Percentiles rank a stretch among this genome's conserved stretches.
These are phyloP conservation scores for Coniella lustricola DNA, from an alignment of 2,329 filamentous ascomycete species.

Conservation along the genomic window DNA sequence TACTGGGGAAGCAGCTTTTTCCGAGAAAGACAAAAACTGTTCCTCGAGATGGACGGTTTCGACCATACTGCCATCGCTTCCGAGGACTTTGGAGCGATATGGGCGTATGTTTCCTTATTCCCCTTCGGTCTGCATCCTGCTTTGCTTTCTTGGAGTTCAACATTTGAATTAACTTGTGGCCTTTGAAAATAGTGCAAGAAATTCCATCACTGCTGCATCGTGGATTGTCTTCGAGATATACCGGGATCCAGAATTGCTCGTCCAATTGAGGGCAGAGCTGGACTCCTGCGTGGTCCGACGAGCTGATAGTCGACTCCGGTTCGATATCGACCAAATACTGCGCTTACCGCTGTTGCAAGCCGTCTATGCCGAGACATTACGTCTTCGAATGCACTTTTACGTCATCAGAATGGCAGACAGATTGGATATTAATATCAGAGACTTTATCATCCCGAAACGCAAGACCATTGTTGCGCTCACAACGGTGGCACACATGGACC, in stretches of 20 bases:
- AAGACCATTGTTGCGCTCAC: slow-evolving; percentile 21
- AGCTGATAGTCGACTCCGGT: neutral
- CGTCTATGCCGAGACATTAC: slow-evolving; percentile 24
- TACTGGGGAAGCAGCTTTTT: slow-evolving; percentile 24
- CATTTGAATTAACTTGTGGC: slow-evolving; percentile 5
- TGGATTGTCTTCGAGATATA: slow-evolving; percentile 22
- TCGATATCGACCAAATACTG: slow-evolving; percentile 15
- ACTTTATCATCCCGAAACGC: slow-evolving; percentile 20
- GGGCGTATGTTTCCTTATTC: slow-evolving; percentile 21
- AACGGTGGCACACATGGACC: slow-evolving; percentile 25
- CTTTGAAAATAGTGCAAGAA: slow-evolving; percentile 17
- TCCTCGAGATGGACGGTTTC: slow-evolving; percentile 22
- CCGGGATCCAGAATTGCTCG: slow-evolving; percentile 21
- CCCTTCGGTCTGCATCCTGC: neutral
- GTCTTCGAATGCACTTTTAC: slow-evolving; percentile 25
- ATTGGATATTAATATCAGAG: slow-evolving; percentile 2
- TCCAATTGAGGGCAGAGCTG: slow-evolving; percentile 18
- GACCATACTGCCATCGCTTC: slow-evolving; percentile 22
- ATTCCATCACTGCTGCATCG: slow-evolving; percentile 19
- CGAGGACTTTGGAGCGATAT: slow-evolving; percentile 22
- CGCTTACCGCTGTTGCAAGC: slow-evolving; percentile 22
- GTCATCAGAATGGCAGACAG: slow-evolving; percentile 23
- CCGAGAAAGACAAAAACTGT: slow-evolving; percentile 20
- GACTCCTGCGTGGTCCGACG: slow-evolving; percentile 15
- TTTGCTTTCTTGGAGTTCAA: neutral